Conservation (phyloP, 2,329 filamentous ascomycete genomes). For the Alternaria ethzedia region DNA sequence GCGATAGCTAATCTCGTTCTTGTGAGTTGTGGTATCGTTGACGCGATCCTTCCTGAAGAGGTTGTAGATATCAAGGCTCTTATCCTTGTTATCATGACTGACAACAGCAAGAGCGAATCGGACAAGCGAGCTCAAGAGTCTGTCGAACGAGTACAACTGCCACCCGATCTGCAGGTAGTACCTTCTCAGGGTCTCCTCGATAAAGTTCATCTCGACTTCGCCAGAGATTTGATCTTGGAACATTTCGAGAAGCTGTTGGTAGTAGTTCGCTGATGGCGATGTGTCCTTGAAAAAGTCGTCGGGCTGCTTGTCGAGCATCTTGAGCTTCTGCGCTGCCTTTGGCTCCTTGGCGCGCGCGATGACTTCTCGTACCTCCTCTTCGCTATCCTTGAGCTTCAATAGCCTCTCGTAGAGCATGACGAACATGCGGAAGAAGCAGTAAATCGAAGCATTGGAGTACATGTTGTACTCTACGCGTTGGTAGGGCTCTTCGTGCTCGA, state of each 20-base stretch:
- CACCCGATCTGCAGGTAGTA: constrained; percentile 92
- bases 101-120: constrained; percentile 84
- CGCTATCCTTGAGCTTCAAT: constrained; percentile 80
- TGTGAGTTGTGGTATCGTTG: constrained; percentile 84
- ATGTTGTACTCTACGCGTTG: constrained; percentile 82
- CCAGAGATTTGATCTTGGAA: constrained; percentile 85
- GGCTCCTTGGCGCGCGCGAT: constrained; percentile 74
- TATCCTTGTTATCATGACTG: constrained; percentile 86
- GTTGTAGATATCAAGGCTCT: constrained; percentile 87
- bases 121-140: constrained; percentile 80
- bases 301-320: constrained; percentile 79
- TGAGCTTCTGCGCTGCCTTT: constrained; percentile 84
- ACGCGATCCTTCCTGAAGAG: constrained; percentile 84
- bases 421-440: constrained; percentile 94
- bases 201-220: constrained; percentile 79
- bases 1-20: constrained; percentile 86
- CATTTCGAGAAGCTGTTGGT: constrained; percentile 82
- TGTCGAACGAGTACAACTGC: constrained; percentile 91
- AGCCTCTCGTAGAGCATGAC: constrained; percentile 88
- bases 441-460: constrained; percentile 89
- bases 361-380: constrained; percentile 73
- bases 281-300: constrained; percentile 76
- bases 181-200: constrained; percentile 88
- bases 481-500: constrained; percentile 81
- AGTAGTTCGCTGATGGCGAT: constrained; percentile 71